phyloP scores from a whole-genome alignment of 1,139 yeast genomes.

The Starmera stellimalicola region DNA sequence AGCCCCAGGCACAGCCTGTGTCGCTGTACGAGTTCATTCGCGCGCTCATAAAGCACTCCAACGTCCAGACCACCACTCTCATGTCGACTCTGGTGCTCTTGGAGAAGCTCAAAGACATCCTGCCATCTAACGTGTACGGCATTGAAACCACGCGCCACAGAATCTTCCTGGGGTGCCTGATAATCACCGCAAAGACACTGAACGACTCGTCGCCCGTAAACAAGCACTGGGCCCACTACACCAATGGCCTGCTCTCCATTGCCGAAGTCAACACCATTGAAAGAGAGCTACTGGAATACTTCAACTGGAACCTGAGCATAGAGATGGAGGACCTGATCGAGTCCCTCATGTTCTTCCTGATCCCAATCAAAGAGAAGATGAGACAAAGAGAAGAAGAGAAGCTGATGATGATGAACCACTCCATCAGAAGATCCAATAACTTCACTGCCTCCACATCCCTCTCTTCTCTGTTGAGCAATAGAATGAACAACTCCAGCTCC shows the following conservation, averaged over 20 bases:
- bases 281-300: slow-evolving; percentile 68
- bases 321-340: slow-evolving; percentile 58
- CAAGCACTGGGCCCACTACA: slow-evolving; percentile 91
- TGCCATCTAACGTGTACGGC: slow-evolving; percentile 87
- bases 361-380: slow-evolving; percentile 48
- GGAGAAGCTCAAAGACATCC: slow-evolving; percentile 60
- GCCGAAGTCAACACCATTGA: slow-evolving; percentile 88
- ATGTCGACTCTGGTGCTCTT: slow-evolving; percentile 87
- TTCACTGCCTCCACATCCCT: not conserved
- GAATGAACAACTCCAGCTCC: not conserved
- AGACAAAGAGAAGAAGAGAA: slow-evolving; percentile 17
- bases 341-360: slow-evolving; percentile 66
- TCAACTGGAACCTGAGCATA: slow-evolving; percentile 77
- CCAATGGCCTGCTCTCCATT: slow-evolving; percentile 68
- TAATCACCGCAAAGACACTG: slow-evolving; percentile 80
- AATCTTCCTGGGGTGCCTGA: slow-evolving; percentile 78
- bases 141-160: slow-evolving; percentile 92
- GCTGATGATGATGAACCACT: slow-evolving; percentile 4
- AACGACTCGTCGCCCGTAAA: slow-evolving; percentile 93
- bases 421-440: slow-evolving; percentile 2
- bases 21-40: slow-evolving; percentile 59
- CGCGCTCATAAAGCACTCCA: slow-evolving; percentile 64
- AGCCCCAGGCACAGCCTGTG: slow-evolving; percentile 1
- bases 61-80: slow-evolving; percentile 90
- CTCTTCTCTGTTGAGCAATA: not conserved